phyloP scores from a whole-genome alignment of 805 yeast genomes.

The Ogataea naganishii region DNA sequence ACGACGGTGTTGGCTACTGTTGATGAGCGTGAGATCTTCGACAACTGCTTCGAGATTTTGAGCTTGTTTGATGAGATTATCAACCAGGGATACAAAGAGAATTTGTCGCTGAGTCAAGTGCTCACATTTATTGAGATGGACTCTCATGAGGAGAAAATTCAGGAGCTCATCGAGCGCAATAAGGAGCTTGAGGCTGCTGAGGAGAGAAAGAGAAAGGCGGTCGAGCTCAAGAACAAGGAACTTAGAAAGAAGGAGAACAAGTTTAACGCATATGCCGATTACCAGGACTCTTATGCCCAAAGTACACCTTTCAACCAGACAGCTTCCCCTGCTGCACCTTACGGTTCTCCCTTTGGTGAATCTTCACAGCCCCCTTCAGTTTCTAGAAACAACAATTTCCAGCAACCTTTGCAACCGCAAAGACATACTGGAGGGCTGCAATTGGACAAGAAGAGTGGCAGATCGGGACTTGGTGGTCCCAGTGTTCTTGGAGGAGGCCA shows the following conservation, averaged over 20 bases:
- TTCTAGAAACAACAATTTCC: too few species aligned
- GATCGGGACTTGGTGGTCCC: slow-evolving; percentile 8
- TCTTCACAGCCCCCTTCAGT: too few species aligned
- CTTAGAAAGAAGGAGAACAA: slow-evolving; percentile 56
- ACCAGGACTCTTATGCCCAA: too few species aligned
- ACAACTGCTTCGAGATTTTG: slow-evolving; percentile 79
- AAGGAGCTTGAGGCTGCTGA: slow-evolving; percentile 96
- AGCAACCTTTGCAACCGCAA: too few species aligned
- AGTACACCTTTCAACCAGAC: slow-evolving; percentile 1
- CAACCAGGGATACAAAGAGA: slow-evolving; percentile 83
- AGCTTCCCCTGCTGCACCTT: too few species aligned
- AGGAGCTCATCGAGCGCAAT: slow-evolving; percentile 93
- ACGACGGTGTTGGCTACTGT: slow-evolving; percentile 61
- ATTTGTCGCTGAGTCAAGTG: slow-evolving; percentile 72
- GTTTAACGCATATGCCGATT: too few species aligned
- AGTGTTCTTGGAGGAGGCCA: slow-evolving; percentile 14
- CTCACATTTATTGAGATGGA: slow-evolving; percentile 93
- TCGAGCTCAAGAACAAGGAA: slow-evolving; percentile 77
- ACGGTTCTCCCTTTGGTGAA: too few species aligned
- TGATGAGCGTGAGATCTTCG: slow-evolving; percentile 78
- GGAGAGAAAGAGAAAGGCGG: slow-evolving; percentile 92
- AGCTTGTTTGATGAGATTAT: slow-evolving; percentile 93
- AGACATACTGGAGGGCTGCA: too few species aligned
- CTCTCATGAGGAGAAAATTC: slow-evolving; percentile 96
- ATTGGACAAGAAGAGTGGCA: slow-evolving; percentile 48